Evolutionary conservation across 345 rosid species (phyloP).

Genomic region (Rhodamnia argentea): DNA sequence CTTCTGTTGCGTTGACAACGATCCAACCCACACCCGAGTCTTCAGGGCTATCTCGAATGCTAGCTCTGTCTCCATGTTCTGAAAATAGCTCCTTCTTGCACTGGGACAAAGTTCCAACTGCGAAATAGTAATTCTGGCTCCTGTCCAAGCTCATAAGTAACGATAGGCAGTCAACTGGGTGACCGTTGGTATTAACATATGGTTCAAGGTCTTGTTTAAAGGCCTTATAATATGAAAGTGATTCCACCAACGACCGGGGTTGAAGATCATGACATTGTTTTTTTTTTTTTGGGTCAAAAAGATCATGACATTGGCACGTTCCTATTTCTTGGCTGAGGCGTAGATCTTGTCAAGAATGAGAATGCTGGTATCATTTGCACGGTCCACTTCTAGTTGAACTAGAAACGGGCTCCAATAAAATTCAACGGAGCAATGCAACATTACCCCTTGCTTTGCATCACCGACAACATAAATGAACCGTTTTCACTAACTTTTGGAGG

Average conservation of each 20-base stretch:
- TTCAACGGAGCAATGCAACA: slow-evolving; percentile 26
- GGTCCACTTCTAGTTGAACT: slow-evolving; percentile 15
- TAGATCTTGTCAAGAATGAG: slow-evolving; percentile 26
- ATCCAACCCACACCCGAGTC: slow-evolving; percentile 42
- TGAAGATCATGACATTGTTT: no score
- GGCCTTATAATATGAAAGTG: neutral
- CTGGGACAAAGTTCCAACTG: slow-evolving; percentile 35
- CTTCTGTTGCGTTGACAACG: slow-evolving; percentile 11
- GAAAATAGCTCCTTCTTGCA: slow-evolving; percentile 11
- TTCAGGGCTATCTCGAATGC: slow-evolving; percentile 25
- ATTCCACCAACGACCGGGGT: no score
- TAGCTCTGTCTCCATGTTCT: slow-evolving; percentile 20
- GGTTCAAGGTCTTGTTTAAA: neutral
- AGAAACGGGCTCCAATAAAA: slow-evolving; percentile 40
- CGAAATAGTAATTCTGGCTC: neutral
- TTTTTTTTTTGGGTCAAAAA: no score
- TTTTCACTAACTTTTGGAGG: no score
- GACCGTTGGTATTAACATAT: neutral
- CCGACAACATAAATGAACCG: neutral
- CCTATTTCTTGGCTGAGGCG: slow-evolving; percentile 17
- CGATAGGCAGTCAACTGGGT: neutral
- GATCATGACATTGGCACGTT: slow-evolving; percentile 28
- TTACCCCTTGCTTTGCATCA: neutral
- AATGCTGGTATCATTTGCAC: slow-evolving; percentile 10
- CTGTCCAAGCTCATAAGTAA: neutral